These are phyloP conservation scores for Penicillium sp. DNA, from an alignment of 2,329 filamentous ascomycete species.

Conservation along the genomic window DNA sequence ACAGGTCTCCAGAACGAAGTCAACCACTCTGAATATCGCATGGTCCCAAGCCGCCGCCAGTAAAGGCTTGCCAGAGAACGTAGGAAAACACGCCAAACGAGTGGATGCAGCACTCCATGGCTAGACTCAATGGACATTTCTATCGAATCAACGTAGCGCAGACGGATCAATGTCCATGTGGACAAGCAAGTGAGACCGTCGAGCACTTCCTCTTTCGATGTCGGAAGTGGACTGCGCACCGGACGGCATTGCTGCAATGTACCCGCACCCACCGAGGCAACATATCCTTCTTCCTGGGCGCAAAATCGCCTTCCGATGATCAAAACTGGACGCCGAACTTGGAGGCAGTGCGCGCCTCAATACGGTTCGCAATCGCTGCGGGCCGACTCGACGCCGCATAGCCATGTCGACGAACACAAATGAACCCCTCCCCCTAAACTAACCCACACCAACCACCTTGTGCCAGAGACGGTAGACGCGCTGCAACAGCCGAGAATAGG, in stretches of 20 bases:
- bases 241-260: conserved; percentile 25
- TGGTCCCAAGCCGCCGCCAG: conserved; percentile 13
- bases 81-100: conserved; percentile 26
- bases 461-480: too few relatives aligned
- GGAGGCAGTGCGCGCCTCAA: conserved; percentile 28
- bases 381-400: too few relatives aligned
- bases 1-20: conserved; percentile 21
- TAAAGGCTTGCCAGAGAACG: conserved; percentile 20
- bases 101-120: conserved; percentile 31
- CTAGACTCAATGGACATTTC: conserved; percentile 31
- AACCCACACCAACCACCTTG: too few relatives aligned
- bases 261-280: conserved; percentile 24
- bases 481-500: too few relatives aligned
- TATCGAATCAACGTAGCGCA: conserved; percentile 11
- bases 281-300: conserved; percentile 31
- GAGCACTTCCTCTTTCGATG: conserved; percentile 18
- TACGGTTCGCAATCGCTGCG: too few relatives aligned
- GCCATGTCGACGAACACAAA: too few relatives aligned
- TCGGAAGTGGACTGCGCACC: conserved; percentile 26
- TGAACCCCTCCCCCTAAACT: too few relatives aligned
- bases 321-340: conserved; percentile 31
- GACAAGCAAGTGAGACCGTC: conserved; percentile 11
- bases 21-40: conserved; percentile 28
- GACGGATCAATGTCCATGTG: conserved; percentile 12
- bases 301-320: conserved; percentile 23